Base-by-base conservation (phyloP, 202 grass and related monocot species). In the Zoysia matrella region DNA sequence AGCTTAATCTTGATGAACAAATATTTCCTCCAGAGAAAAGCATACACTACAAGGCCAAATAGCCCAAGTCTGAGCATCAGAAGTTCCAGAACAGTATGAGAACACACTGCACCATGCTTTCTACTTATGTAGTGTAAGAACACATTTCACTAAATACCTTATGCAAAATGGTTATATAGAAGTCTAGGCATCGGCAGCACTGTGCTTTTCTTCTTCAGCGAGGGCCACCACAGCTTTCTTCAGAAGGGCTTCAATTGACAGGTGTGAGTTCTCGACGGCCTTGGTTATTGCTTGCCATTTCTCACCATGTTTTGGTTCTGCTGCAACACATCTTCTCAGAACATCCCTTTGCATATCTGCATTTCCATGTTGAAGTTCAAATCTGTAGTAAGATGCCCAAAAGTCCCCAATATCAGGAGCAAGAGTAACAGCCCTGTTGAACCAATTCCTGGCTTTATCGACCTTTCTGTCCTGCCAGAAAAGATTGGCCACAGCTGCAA, bases 401-500 rank as follows among this genome's bases (percentile, higher is more conserved):
- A 91, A 91, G 64, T 97, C 94, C 61, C 91, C 91, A 54, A 92
- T 65, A 78, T 97, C 91, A 80, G 94, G 94, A 81, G 82, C 65
- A 74, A 94, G 79, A 39, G 91, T 92, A 85, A 97, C 89, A 74
- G 94, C 94, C 72, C 89, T 92, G 62, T 97, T 92, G 77, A 94
- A 90, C 89, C 89, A 97, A 77, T 13, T 88, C 80, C 94, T 90
- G 30, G 91, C 91, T 82, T 90, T 97, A 16, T 90, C 94, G 2
- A 92, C 89, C 87, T 94, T 97, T 71, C 94, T 90, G 50, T 97
- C 94, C 66, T 83, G 74, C 91, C 94, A 94, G 85, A 94, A 97
- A 58, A 97, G 85, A 67, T 92, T 97, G 9, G 94, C 89, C n/a
- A 97, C 91, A 46, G 91, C 89, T 64, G 87, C 89, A 83, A 94